Evolutionary conservation across 2,329 filamentous ascomycete genomes (phyloP).

Genomic region (Hirsutella thompsonii): DNA sequence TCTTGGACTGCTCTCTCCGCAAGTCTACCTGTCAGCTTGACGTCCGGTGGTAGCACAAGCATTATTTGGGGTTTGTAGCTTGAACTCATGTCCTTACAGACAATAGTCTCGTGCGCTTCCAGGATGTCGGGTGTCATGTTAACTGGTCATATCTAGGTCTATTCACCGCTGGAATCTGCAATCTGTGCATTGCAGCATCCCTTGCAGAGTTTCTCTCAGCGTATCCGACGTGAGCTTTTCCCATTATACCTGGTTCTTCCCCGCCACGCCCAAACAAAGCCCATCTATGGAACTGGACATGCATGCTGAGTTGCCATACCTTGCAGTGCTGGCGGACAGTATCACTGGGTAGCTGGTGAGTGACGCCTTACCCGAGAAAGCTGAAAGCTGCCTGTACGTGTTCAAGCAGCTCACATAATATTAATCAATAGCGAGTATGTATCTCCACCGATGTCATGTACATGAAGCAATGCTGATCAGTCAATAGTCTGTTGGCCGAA

Average conservation of each 20-base stretch:
- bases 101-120: too few relatives aligned
- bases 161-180: conserved; percentile 19
- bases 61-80: conserved; percentile 53
- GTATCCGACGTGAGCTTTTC: conserved; percentile 28
- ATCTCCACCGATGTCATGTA: background rate
- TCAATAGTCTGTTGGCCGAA: conserved; percentile 10
- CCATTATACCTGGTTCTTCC: background rate
- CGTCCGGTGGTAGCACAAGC: conserved; percentile 53
- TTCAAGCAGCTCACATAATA: background rate
- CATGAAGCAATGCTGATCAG: background rate
- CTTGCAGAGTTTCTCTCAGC: conserved; percentile 58
- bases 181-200: conserved; percentile 41
- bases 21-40: conserved; percentile 36
- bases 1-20: conserved; percentile 33
- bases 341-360: conserved; percentile 55
- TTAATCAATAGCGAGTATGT: conserved; percentile 4
- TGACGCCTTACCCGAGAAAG: conserved; percentile 31
- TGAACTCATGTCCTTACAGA: too few relatives aligned
- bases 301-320: background rate
- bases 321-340: conserved; percentile 40
- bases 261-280: background rate
- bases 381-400: conserved; percentile 14
- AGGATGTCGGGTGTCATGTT: too few relatives aligned
- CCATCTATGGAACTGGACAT: background rate
- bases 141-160: conserved; percentile 9